phyloP scores from a whole-genome alignment of 768 basidiomycete genomes.

The Panaeolus papilionaceus region DNA sequence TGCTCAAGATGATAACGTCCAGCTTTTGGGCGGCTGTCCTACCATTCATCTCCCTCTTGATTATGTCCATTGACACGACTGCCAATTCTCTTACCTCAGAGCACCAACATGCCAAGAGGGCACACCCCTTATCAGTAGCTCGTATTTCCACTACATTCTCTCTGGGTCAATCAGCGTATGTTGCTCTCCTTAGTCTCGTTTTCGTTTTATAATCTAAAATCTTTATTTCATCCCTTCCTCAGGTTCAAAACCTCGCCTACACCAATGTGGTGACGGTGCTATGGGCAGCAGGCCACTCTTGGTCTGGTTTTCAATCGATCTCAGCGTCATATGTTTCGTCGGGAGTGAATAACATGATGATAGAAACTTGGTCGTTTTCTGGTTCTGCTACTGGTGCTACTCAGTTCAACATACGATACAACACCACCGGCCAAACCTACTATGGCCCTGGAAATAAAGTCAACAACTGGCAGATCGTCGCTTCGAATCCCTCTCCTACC shows the following conservation, averaged over 20 bases:
- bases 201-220: no score
- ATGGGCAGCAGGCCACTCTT: constrained; percentile 14
- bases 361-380: constrained; percentile 20
- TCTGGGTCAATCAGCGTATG: background rate
- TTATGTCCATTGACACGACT: background rate
- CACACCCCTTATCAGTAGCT: background rate
- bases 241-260: constrained; percentile 21
- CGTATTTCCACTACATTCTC: background rate
- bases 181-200: no score
- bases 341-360: constrained; percentile 17
- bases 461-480: constrained; percentile 17
- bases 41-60: background rate
- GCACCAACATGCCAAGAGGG: background rate
- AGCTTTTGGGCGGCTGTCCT: background rate
- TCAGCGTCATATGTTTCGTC: constrained; percentile 11
- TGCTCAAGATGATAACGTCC: background rate
- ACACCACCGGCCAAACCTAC: constrained; percentile 15
- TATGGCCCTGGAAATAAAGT: constrained; percentile 20
- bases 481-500: no score
- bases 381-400: constrained; percentile 18
- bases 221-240: no score
- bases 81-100: background rate
- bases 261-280: constrained; percentile 16
- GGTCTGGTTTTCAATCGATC: constrained; percentile 16
- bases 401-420: constrained; percentile 19